Percentiles rank a stretch among this genome's conserved stretches.
phyloP scores from a whole-genome alignment of 78 protist species.

The Cyanophora paradoxa region DNA sequence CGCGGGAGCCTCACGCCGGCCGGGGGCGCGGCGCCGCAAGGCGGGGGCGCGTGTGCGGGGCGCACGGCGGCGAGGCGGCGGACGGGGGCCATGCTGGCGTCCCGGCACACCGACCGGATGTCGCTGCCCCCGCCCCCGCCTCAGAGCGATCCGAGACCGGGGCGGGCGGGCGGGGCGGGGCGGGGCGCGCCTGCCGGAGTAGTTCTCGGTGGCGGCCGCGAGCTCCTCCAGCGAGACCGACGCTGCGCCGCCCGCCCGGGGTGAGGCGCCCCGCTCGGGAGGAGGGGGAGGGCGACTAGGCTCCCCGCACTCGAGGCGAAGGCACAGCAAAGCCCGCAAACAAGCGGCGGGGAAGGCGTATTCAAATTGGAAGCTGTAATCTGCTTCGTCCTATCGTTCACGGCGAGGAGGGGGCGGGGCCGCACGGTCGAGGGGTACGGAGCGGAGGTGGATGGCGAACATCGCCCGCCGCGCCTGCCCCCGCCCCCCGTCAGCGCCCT shows the following conservation, averaged over 20 bases:
- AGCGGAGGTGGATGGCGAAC: not conserved
- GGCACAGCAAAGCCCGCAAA: too few species aligned
- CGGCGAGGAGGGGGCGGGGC: not conserved
- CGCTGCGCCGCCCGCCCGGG: not conserved
- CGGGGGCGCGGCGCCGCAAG: too few species aligned
- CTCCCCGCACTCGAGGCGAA: not conserved
- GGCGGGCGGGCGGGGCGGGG: not conserved
- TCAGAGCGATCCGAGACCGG: not conserved
- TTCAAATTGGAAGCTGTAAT: too few species aligned
- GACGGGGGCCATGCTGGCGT: constrained; percentile 25
- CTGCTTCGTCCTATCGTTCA: not conserved
- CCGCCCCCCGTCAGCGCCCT: too few species aligned
- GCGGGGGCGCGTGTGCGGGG: too few species aligned
- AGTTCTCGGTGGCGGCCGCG: constrained; percentile 12
- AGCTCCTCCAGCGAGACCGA: not conserved
- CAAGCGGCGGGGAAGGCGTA: too few species aligned
- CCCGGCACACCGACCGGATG: constrained; percentile 19
- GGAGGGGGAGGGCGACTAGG: not conserved
- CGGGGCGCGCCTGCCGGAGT: not conserved
- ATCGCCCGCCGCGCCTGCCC: too few species aligned
- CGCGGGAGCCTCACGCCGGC: too few species aligned
- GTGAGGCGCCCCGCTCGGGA: not conserved
- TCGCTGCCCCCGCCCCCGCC: constrained; percentile 20
- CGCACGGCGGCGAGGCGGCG: constrained; percentile 1
- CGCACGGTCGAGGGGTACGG: not conserved